Base-by-base conservation (phyloP, 306 rosid species). In the Carpinus viminea region DNA sequence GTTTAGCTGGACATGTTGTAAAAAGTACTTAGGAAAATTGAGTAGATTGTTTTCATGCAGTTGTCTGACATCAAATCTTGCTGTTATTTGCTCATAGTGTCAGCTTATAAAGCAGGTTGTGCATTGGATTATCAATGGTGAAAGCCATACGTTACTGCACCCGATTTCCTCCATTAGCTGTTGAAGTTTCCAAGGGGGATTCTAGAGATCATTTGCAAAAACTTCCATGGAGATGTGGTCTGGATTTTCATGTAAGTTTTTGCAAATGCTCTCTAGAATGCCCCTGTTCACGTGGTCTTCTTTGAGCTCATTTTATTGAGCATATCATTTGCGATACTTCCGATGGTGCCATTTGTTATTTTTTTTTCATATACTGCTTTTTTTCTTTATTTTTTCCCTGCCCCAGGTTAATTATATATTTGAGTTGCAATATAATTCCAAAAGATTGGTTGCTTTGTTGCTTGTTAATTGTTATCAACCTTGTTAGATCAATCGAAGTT, bases 1-100 rank as follows among this genome's bases (percentile, higher is more conserved):
- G 53, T 48, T 55, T 79, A 52, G 73, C 36, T 46, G 41, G 53
- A 38, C 70, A 47, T 31, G 38, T 28, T 78, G 68, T 70, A 78
- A 31, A 53, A 56, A 46, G 70, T 34, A 45, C 59, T 31, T 64
- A 51, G 79, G 52, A n/a, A 65, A 45, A 20, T 41, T 2, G n/a
- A 20, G 8, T n/a, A 17, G 73, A 69, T 69, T 16, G 73, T 20
- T 43, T 8, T 45, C 45, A 43, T 68, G 52, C 31, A 9, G 71
- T 18, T 36, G 16, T 21, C 68, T 24, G 68, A 11, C 15, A 24
- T 62, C 62, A 62, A 11, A 15, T 50, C 36, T 31, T 38, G 2
- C 60, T 48, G 28, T 75, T 62, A 26, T 3, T 75, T 62, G n/a
- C 38, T 31, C 68, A 1, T 5, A 26, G 45, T 21, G 31, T 59